phyloP scores from a whole-genome alignment of 2,329 filamentous ascomycete genomes.

The Colletotrichum tabaci region DNA sequence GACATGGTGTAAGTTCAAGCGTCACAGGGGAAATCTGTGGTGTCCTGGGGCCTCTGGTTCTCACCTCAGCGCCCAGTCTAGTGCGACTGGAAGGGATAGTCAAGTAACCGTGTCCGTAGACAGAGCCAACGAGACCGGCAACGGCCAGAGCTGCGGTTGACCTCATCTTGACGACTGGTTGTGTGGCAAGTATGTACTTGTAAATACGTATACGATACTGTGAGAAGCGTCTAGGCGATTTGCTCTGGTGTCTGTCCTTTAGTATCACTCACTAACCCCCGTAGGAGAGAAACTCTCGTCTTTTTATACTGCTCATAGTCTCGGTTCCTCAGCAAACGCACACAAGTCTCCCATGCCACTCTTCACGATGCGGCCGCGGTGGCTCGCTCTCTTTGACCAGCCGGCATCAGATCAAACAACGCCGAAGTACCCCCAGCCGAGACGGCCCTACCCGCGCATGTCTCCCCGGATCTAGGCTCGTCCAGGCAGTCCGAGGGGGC shows the following conservation, averaged over 20 bases:
- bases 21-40: too few species aligned
- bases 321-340: not conserved
- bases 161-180: not conserved
- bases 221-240: not conserved
- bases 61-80: slow-evolving; percentile 60
- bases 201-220: not conserved
- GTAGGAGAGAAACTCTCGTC: not conserved
- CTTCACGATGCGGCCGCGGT: not conserved
- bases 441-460: slow-evolving; percentile 32
- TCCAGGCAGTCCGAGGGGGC: slow-evolving; percentile 27
- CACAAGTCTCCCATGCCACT: not conserved
- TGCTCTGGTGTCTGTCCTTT: too few species aligned
- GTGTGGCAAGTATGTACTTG: not conserved
- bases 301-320: slow-evolving; percentile 5
- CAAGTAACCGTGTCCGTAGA: slow-evolving; percentile 62
- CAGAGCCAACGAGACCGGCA: slow-evolving; percentile 19
- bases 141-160: not conserved
- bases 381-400: not conserved
- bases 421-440: slow-evolving; percentile 39
- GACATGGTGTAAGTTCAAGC: slow-evolving; percentile 5
- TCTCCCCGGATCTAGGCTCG: slow-evolving; percentile 36
- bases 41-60: not conserved
- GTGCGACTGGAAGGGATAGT: slow-evolving; percentile 60
- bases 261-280: not conserved
- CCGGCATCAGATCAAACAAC: slow-evolving; percentile 12